Conservation (phyloP, 2,329 filamentous ascomycete species). For the Colletotrichum chlorophyti region DNA sequence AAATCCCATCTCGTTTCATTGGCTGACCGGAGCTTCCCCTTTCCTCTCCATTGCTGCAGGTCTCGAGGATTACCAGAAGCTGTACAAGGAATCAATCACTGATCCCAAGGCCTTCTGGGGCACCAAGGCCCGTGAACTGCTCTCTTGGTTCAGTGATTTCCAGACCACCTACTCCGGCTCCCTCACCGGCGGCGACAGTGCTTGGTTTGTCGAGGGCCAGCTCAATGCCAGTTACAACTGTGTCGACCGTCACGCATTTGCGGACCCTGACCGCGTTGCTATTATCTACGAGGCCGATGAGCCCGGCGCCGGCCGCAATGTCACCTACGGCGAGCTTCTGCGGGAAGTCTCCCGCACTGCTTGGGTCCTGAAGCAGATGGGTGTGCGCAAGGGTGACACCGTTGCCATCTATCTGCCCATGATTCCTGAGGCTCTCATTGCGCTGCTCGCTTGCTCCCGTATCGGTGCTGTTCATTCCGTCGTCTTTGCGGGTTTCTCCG, state of each 20-base stretch:
- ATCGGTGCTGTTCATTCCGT: slow-evolving; percentile 98
- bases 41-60: slow-evolving; percentile 44
- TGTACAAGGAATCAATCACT: slow-evolving; percentile 86
- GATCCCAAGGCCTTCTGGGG: slow-evolving; percentile 92
- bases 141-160: slow-evolving; percentile 92
- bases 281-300: slow-evolving; percentile 99
- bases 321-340: slow-evolving; percentile 93
- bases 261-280: slow-evolving; percentile 89
- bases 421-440: slow-evolving; percentile 94
- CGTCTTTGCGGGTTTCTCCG: slow-evolving; percentile 96
- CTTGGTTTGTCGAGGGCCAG: slow-evolving; percentile 94
- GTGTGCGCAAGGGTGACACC: slow-evolving; percentile 95
- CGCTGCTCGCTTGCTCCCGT: slow-evolving; percentile 88
- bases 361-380: slow-evolving; percentile 91
- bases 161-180: slow-evolving; percentile 84
- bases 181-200: slow-evolving; percentile 80
- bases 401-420: slow-evolving; percentile 98
- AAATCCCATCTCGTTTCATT: slow-evolving; percentile 19
- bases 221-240: slow-evolving; percentile 98
- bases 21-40: slow-evolving; percentile 25
- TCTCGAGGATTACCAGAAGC: slow-evolving; percentile 70
- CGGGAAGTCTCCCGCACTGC: slow-evolving; percentile 89
- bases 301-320: slow-evolving; percentile 80
- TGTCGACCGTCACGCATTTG: slow-evolving; percentile 94
- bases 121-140: slow-evolving; percentile 81